These are phyloP conservation scores for Populus simonii DNA, from an alignment of 345 rosid genomes.

Conservation along the genomic window DNA sequence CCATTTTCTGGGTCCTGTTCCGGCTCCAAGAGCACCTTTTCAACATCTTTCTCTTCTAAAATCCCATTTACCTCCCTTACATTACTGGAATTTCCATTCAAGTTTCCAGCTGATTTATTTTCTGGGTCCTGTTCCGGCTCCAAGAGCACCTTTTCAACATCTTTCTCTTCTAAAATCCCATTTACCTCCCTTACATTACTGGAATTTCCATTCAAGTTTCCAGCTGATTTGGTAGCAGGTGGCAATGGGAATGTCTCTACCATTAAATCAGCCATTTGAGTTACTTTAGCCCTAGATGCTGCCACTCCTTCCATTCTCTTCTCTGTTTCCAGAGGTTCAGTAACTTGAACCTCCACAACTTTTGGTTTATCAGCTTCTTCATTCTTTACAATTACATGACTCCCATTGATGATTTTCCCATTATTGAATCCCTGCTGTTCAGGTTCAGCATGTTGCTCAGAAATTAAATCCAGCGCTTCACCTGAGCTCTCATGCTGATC, in stretches of 20 bases:
- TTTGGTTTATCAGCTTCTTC: conserved; percentile 26
- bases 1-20: conserved; percentile 18
- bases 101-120: conserved; percentile 14
- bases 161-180: conserved; percentile 18
- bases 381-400: conserved; percentile 14
- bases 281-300: conserved; percentile 14
- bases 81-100: conserved; percentile 24
- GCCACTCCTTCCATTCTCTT: conserved; percentile 2
- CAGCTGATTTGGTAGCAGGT: conserved; percentile 30
- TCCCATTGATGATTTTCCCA: conserved; percentile 32
- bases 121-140: conserved; percentile 11
- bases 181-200: conserved; percentile 8
- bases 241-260: conserved; percentile 55
- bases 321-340: conserved; percentile 21
- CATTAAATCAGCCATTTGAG: conserved; percentile 33
- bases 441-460: conserved; percentile 19
- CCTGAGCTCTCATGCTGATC: conserved; percentile 21
- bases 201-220: conserved; percentile 23
- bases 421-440: conserved; percentile 27
- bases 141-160: conserved; percentile 22
- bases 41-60: conserved; percentile 22
- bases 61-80: conserved; percentile 10
- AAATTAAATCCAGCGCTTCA: conserved; percentile 22
- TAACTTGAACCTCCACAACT: conserved; percentile 21
- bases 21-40: conserved; percentile 17